Evolutionary conservation across 768 basidiomycete species (phyloP), one percentile per base, ranked within the genome.

Genomic region (Russula griseocarnosa): DNA sequence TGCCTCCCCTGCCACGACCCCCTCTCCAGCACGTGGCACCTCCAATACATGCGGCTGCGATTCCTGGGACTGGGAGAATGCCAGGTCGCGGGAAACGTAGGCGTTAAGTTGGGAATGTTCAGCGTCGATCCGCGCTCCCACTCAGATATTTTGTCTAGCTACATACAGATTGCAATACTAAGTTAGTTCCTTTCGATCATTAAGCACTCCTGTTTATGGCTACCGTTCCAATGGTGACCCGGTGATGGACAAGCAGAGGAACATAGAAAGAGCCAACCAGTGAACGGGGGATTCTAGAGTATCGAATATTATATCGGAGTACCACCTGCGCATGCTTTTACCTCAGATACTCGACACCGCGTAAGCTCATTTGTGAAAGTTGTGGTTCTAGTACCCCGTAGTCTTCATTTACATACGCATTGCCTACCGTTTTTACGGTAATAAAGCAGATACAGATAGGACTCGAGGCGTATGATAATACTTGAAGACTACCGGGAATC

Each of bases 41-140:
- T 13, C 54, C 59, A 3, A 20, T 56, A 22, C 54, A 54, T n/a
- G 16, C 56, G 36, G 20, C 34, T 16, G 32, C 51, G 38, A 24
- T 42, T 50, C 58, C n/a, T 8, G 58, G 47, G 11, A 6, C 47
- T 10, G 57, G 55, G 63, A 60, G 58, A 20, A 36, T 44, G 58
- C 9, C 26, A 42, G 58, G 3, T 50, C 63, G 59, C 16, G 52
- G 24, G 51, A 50, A 44, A 50, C 40, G 30, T 47, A 26, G 49
- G 24, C 46, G 54, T 55, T 65, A 38, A 50, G n/a, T 24, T n/a
- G 4, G 3, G 16, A 1, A 24, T 3, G 8, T 26, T 46, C 30
- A 58, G 56, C 5, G 28, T 20, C 3, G 8, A 4, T 10, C 10
- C 14, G 16, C 34, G 26, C n/a, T 11, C 40, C 16, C 20, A 18